Evolutionary conservation across 495 filamentous ascomycete species (phyloP).

Genomic region (Letharia columbiana): DNA sequence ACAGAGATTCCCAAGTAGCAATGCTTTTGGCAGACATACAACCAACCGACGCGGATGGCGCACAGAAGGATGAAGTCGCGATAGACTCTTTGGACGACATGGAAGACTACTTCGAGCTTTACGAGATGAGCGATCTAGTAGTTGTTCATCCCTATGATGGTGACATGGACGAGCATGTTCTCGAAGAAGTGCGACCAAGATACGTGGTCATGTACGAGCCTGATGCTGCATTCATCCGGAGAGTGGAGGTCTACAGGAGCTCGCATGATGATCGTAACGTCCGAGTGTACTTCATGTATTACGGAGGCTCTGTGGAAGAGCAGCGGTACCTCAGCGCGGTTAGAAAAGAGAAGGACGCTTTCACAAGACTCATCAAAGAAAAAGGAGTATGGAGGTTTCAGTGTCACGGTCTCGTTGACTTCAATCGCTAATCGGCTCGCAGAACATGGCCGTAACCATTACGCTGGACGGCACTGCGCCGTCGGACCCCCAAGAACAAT

Average conservation of each 20-base stretch:
- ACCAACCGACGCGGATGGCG: conserved; percentile 54
- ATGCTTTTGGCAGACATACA: conserved; percentile 57
- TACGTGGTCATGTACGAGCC: conserved; percentile 99
- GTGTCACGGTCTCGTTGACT: neutral
- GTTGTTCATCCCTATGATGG: conserved; percentile 90
- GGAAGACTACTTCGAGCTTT: conserved; percentile 87
- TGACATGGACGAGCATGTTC: conserved; percentile 89
- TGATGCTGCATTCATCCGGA: conserved; percentile 86
- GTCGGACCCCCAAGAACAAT: conserved; percentile 76
- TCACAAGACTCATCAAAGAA: conserved; percentile 86
- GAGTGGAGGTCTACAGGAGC: conserved; percentile 91
- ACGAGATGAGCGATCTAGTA: conserved; percentile 82
- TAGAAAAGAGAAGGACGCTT: conserved; percentile 87
- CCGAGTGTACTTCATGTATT: conserved; percentile 92
- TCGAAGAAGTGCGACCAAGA: conserved; percentile 85
- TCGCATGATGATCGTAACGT: conserved; percentile 85
- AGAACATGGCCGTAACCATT: conserved; percentile 78
- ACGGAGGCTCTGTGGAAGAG: conserved; percentile 89
- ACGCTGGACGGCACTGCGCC: conserved; percentile 62
- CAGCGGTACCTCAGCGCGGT: conserved; percentile 87
- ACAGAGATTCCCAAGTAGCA: conserved; percentile 66
- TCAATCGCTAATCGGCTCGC: neutral
- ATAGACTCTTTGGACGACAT: conserved; percentile 78
- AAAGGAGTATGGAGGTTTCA: conserved; percentile 42
- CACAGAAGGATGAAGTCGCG: conserved; percentile 63